These are phyloP conservation scores for Fusarium staphyleae DNA, from an alignment of 2,329 filamentous ascomycete species.

Conservation along the genomic window DNA sequence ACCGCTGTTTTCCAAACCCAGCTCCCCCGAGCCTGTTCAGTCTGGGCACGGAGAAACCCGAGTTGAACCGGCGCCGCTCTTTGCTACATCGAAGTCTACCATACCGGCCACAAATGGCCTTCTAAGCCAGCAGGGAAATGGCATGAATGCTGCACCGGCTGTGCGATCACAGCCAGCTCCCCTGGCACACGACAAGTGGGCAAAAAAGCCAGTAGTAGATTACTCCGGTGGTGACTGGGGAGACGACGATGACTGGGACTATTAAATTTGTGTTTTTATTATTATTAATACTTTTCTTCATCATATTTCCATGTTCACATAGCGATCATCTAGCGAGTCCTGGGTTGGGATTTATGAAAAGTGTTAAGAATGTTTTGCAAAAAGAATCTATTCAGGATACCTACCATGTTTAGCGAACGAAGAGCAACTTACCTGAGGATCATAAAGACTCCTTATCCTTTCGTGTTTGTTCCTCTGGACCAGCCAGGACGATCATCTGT, in stretches of 20 bases:
- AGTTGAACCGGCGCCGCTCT: slow-evolving; percentile 5
- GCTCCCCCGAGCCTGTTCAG: slow-evolving; percentile 11
- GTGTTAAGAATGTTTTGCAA: slow-evolving; percentile 16
- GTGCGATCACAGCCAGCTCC: not conserved
- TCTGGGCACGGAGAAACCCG: slow-evolving; percentile 1
- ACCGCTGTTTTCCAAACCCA: slow-evolving; percentile 18
- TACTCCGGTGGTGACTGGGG: slow-evolving; percentile 41
- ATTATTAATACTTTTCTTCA: not conserved
- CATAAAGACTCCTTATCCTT: not conserved
- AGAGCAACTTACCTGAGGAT: not conserved
- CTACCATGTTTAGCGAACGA: not conserved
- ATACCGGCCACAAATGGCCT: not conserved
- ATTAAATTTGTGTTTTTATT: slow-evolving; percentile 20
- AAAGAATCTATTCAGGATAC: not conserved
- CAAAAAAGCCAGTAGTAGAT: slow-evolving; percentile 36
- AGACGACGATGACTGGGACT: slow-evolving; percentile 40
- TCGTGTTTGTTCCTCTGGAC: not conserved
- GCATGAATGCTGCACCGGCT: not conserved
- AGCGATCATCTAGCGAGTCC: slow-evolving; percentile 18
- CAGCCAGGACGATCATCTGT: not conserved
- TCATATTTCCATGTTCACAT: too few relatives aligned
- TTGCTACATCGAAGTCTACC: slow-evolving; percentile 6
- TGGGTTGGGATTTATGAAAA: slow-evolving; percentile 6
- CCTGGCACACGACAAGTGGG: slow-evolving; percentile 33
- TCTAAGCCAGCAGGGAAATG: slow-evolving; percentile 7